Evolutionary conservation across 1,284 basidiomycete species (phyloP).

Genomic region (Gomphus bonarii): DNA sequence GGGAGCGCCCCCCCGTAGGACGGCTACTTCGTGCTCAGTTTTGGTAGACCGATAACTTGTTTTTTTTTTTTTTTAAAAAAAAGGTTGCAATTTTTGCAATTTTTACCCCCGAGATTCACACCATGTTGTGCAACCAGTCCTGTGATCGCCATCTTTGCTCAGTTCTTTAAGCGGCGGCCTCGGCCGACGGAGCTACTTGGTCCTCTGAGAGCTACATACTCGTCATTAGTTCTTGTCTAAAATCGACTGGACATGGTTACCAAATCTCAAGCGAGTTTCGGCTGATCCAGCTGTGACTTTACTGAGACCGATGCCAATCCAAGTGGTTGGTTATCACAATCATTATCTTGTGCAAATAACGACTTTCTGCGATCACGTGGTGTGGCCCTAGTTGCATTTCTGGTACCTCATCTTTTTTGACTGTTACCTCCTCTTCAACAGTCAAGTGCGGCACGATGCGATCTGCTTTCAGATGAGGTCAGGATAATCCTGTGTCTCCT

Average conservation of each 20-base stretch:
- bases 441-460: background rate
- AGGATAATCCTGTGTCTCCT: background rate
- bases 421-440: too few relatives aligned
- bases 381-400: background rate
- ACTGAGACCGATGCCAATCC: background rate
- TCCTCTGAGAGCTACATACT: background rate
- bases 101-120: background rate
- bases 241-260: background rate
- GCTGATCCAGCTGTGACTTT: conserved; percentile 1
- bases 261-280: background rate
- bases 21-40: background rate
- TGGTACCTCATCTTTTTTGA: background rate
- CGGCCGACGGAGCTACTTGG: background rate
- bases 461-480: background rate
- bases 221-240: background rate
- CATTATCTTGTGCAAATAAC: background rate
- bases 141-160: background rate
- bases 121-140: conserved; percentile 3
- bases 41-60: background rate
- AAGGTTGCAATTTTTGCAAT: background rate
- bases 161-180: background rate
- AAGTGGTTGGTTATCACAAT: background rate
- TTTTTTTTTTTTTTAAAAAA: too few relatives aligned
- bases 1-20: background rate
- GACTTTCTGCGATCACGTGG: background rate